Evolutionary conservation across 768 basidiomycete genomes (phyloP).

Genomic region (Tylopilus subfusipes): DNA sequence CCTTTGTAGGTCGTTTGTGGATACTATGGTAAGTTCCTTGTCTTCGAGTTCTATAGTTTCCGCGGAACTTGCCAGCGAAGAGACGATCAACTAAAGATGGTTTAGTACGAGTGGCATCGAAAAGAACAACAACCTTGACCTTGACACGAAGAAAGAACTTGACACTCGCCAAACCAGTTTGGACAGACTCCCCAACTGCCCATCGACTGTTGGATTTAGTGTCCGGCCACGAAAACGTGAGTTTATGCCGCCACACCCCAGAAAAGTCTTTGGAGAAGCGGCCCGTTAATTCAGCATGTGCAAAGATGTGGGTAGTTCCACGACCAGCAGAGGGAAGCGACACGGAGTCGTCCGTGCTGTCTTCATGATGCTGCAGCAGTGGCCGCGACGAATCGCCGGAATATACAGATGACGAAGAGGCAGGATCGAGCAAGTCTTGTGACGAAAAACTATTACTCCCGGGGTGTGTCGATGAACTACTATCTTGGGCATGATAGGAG

Average conservation of each 20-base stretch:
- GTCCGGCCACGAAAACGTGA: constrained; percentile 72
- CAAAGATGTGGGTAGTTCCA: constrained; percentile 48
- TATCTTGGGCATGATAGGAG: constrained; percentile 26
- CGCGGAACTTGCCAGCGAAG: constrained; percentile 42
- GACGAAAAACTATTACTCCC: constrained; percentile 14
- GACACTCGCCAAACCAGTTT: constrained; percentile 59
- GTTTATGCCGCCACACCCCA: constrained; percentile 60
- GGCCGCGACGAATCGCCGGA: constrained; percentile 28
- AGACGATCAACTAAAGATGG: constrained; percentile 43
- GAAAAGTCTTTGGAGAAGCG: constrained; percentile 52
- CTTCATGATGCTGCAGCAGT: constrained; percentile 20
- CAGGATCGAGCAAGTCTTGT: constrained; percentile 18
- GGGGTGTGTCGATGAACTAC: constrained; percentile 6
- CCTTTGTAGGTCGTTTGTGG: constrained; percentile 68
- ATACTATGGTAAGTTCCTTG: constrained; percentile 61
- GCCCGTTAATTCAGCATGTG: constrained; percentile 56
- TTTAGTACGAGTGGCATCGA: constrained; percentile 12
- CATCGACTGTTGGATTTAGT: constrained; percentile 67
- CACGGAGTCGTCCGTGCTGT: constrained; percentile 9
- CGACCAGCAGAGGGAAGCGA: constrained; percentile 18
- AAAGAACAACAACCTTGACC: constrained; percentile 37
- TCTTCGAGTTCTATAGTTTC: constrained; percentile 70
- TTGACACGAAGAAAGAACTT: constrained; percentile 70
- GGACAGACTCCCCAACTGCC: constrained; percentile 76
- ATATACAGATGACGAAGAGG: constrained; percentile 21